phyloP scores from a whole-genome alignment of 495 filamentous ascomycete species.

The Aspergillus coremiiformis region DNA sequence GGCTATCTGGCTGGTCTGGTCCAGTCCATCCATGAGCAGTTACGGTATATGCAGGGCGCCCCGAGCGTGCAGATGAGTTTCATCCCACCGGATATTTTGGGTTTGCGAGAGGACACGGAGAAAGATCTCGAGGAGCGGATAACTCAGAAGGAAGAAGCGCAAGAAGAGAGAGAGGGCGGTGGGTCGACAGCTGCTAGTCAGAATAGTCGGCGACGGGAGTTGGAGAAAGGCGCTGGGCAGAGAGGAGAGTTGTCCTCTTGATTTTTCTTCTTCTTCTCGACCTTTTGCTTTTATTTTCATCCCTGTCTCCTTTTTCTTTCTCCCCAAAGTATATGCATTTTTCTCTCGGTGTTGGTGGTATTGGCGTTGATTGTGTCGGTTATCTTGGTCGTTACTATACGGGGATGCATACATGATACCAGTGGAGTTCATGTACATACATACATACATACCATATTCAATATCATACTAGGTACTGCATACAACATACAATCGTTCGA shows the following conservation, averaged over 20 bases:
- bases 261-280: conserved; percentile 4
- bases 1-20: conserved; percentile 70
- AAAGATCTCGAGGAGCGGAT: conserved; percentile 65
- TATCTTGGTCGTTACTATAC: not conserved
- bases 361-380: conserved; percentile 2
- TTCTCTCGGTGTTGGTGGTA: conserved; percentile 5
- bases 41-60: conserved; percentile 74
- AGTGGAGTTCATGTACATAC: not conserved
- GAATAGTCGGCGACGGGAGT: conserved; percentile 30
- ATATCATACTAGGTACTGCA: not conserved
- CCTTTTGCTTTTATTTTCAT: not conserved
- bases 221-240: conserved; percentile 36
- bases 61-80: conserved; percentile 81
- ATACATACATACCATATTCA: not conserved
- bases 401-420: too few relatives aligned
- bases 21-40: conserved; percentile 69
- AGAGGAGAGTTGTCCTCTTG: conserved; percentile 37
- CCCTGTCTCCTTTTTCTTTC: not conserved
- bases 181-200: conserved; percentile 11
- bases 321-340: not conserved
- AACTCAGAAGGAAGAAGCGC: conserved; percentile 50
- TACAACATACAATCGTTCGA: not conserved
- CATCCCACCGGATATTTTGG: conserved; percentile 71
- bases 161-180: conserved; percentile 35
- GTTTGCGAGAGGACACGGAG: conserved; percentile 72